Evolutionary conservation across 2,329 filamentous ascomycete species (phyloP), one percentile per base, ranked within the genome.

Genomic region (Aspergillus hortae): DNA sequence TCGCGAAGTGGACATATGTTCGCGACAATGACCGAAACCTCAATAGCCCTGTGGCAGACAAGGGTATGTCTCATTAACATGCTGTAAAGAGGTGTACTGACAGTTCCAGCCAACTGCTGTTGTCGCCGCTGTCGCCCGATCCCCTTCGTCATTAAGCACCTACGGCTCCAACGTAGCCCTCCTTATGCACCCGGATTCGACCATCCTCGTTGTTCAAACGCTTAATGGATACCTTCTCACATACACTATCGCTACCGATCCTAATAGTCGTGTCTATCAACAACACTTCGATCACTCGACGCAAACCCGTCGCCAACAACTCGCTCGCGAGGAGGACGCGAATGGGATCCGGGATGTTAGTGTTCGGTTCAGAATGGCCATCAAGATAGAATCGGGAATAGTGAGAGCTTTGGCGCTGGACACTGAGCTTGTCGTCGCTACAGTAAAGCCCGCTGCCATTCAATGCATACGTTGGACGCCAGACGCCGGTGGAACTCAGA

Each of bases 401-500:
- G 86, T 86, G 60, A 89, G 86, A 63, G 90, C 89, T 10, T 75
- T 97, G 49, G 92, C 94, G 2, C 80, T 97, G 19, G 94, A 97
- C 59, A 90, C 96, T 51, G 94, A 97, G 70, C 77, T 99, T 38
- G 80, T 97, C 19, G 92, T 99, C 48, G 90, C 94, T 4, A 99
- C 94, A 0, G 80, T 84, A 52, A 96, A 94, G 65, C 94, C 94
- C 3, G 87, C 92, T 0, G 92, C 94, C n/a, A 85, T 97, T 14
- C 94, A 99, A 71, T 96, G 92, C 72, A 97, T 99, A 61, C 85
- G 89, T 53, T 99, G 94, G 94, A 88, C 87, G 0, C 89, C 92
- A 1, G 92, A 96, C 67, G 87, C 81, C 58, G 82, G 80, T 32
- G 89, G 89, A 17, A 87, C 82, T 55, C 92, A 97, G 71, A 96